Percentiles rank a stretch among this genome's conserved stretches.
phyloP scores from a whole-genome alignment of 345 rosid genomes.

The Populus euphratica region DNA sequence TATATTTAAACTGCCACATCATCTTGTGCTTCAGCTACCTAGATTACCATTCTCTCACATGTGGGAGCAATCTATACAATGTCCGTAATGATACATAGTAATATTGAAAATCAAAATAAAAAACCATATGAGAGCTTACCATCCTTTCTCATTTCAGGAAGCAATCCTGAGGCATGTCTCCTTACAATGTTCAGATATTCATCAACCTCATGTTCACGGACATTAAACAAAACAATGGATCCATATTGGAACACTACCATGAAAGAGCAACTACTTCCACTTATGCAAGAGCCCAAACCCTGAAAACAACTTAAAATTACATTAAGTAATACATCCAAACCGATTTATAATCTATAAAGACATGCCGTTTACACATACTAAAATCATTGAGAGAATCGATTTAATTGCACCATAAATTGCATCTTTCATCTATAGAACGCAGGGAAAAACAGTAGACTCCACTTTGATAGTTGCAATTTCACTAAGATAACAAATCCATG shows the following conservation, averaged over 20 bases:
- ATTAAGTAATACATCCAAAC: constrained; percentile 7
- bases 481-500: background rate
- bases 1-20: background rate
- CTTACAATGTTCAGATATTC: constrained; percentile 77
- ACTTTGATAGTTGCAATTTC: background rate
- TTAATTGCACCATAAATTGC: background rate
- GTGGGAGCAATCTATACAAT: background rate
- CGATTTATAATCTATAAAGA: background rate
- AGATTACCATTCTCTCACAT: background rate
- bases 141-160: constrained; percentile 91
- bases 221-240: constrained; percentile 87
- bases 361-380: background rate
- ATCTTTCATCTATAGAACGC: background rate
- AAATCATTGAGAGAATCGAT: background rate
- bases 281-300: constrained; percentile 60
- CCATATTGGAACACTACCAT: constrained; percentile 94
- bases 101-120: background rate
- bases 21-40: background rate
- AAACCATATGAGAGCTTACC: constrained; percentile 44
- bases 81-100: background rate
- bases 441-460: background rate
- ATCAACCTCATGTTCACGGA: constrained; percentile 74
- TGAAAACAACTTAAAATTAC: constrained; percentile 27
- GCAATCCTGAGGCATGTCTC: constrained; percentile 83
- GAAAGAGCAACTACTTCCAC: constrained; percentile 74